Conservation (phyloP, 2,329 filamentous ascomycete genomes). For the Colletotrichum musae region DNA sequence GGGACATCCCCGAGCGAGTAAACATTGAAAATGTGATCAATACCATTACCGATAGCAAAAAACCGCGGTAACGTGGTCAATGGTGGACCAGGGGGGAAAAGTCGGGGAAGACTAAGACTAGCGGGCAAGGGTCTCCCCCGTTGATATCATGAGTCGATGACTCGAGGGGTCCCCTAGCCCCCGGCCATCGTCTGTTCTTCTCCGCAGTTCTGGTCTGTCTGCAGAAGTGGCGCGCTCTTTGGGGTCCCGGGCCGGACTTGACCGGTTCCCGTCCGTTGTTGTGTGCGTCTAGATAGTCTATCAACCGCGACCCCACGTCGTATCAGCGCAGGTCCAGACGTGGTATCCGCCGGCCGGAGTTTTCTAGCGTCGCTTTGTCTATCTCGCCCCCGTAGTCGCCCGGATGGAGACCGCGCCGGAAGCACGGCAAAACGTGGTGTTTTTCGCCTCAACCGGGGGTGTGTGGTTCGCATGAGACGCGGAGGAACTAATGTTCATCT, state of each 20-base stretch:
- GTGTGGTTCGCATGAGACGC: not conserved
- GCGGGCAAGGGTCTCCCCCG: conserved; percentile 20
- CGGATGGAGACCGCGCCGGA: not conserved
- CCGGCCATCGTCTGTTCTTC: conserved; percentile 23
- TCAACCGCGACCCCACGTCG: conserved; percentile 24
- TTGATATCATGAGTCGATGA: conserved; percentile 21
- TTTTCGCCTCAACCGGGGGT: conserved; percentile 25
- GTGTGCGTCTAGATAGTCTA: not conserved
- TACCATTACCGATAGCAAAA: not conserved
- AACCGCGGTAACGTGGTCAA: conserved; percentile 6
- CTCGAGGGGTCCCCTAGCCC: conserved; percentile 13
- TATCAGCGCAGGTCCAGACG: not conserved
- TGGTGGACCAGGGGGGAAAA: conserved; percentile 7
- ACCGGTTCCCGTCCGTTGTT: conserved; percentile 18
- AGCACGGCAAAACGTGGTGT: conserved; percentile 20
- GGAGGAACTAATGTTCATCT: conserved; percentile 16
- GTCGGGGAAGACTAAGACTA: conserved; percentile 25
- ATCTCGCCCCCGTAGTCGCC: conserved; percentile 15
- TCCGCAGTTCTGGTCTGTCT: conserved; percentile 22
- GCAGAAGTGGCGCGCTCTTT: conserved; percentile 9
- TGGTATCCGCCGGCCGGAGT: not conserved
- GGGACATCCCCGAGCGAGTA: conserved; percentile 31
- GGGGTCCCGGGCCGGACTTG: conserved; percentile 34
- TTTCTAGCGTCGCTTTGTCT: not conserved
- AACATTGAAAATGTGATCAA: not conserved